A percentile compares a stretch with the other conserved stretches of the same genome.
These are phyloP conservation scores for Boletus pseudo-olivaceus DNA, from an alignment of 768 basidiomycete species.

Conservation along the genomic window DNA sequence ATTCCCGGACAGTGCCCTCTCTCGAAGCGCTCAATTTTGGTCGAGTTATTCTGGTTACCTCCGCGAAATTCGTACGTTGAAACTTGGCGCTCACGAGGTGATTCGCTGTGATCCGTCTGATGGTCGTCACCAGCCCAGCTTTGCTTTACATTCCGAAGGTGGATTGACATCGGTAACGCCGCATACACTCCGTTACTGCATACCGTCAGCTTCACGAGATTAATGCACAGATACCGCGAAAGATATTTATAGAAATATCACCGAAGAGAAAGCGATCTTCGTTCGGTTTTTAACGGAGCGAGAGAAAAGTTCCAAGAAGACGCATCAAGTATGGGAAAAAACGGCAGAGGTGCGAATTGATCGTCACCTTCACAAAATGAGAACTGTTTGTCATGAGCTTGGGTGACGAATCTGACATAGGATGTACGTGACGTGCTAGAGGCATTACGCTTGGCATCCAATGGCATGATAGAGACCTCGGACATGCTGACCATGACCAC, in stretches of 20 bases:
- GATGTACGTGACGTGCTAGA: conserved; percentile 28
- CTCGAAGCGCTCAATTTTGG: conserved; percentile 80
- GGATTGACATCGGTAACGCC: conserved; percentile 67
- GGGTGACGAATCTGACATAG: conserved; percentile 15
- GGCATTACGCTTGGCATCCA: conserved; percentile 17
- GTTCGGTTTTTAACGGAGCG: conserved; percentile 44
- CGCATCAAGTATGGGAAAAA: conserved; percentile 31
- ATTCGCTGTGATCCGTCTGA: conserved; percentile 15
- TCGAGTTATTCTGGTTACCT: conserved; percentile 84
- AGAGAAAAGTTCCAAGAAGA: conserved; percentile 36
- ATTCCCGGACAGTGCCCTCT: conserved; percentile 50
- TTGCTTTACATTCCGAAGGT: conserved; percentile 68
- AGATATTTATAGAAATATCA: conserved; percentile 64
- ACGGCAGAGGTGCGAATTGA: conserved; percentile 22
- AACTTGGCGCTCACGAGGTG: conserved; percentile 5
- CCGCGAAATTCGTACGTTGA: conserved; percentile 66
- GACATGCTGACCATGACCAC: conserved; percentile 15
- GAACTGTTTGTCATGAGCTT: background rate
- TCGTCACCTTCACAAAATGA: background rate
- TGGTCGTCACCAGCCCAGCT: conserved; percentile 54
- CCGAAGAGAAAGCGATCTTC: conserved; percentile 52
- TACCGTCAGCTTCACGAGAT: conserved; percentile 5
- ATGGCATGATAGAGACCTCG: conserved; percentile 19
- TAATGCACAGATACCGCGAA: conserved; percentile 52
- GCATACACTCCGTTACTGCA: conserved; percentile 6